Evolutionary conservation across 805 yeast species (phyloP).

Genomic region (Huiozyma naganishii): DNA sequence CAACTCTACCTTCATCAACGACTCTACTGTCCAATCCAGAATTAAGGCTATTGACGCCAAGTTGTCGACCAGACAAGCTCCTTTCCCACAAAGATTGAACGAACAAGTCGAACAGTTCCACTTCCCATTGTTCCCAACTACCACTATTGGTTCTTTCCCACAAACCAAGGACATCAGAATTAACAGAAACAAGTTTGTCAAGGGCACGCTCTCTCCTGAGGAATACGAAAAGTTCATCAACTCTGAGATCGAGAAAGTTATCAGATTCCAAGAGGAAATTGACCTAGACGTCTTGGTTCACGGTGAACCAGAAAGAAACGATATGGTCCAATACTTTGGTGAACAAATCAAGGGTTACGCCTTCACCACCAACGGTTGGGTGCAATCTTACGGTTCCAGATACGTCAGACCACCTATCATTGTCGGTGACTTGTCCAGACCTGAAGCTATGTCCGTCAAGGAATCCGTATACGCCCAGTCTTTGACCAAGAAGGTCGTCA

Average conservation of each 20-base stretch:
- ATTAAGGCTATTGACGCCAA: slow-evolving; percentile 66
- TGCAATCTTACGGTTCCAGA: slow-evolving; percentile 99
- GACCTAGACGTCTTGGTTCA: slow-evolving; percentile 97
- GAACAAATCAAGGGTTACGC: slow-evolving; percentile 97
- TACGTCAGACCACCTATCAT: slow-evolving; percentile 99
- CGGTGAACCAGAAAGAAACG: slow-evolving; percentile 99
- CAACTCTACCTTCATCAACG: slow-evolving; percentile 81
- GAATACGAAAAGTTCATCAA: slow-evolving; percentile 94
- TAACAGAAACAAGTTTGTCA: slow-evolving; percentile 95
- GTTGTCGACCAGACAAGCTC: slow-evolving; percentile 71
- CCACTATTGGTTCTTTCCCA: slow-evolving; percentile 99
- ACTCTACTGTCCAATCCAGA: slow-evolving; percentile 82
- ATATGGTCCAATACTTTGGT: slow-evolving; percentile 99
- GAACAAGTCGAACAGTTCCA: slow-evolving; percentile 81
- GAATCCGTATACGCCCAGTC: slow-evolving; percentile 99
- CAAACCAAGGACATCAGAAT: slow-evolving; percentile 99
- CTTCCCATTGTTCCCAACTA: slow-evolving; percentile 98
- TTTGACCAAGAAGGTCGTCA: slow-evolving; percentile 88
- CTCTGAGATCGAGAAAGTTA: slow-evolving; percentile 89
- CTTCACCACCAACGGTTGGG: slow-evolving; percentile 99
- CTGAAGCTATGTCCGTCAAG: slow-evolving; percentile 96
- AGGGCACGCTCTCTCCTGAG: slow-evolving; percentile 92
- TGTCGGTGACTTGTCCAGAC: slow-evolving; percentile 98
- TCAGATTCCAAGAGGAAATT: slow-evolving; percentile 98
- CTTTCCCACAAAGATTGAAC: slow-evolving; percentile 78